Evolutionary conservation across 2,329 filamentous ascomycete species (phyloP).

Genomic region (Colletotrichum paranaense): DNA sequence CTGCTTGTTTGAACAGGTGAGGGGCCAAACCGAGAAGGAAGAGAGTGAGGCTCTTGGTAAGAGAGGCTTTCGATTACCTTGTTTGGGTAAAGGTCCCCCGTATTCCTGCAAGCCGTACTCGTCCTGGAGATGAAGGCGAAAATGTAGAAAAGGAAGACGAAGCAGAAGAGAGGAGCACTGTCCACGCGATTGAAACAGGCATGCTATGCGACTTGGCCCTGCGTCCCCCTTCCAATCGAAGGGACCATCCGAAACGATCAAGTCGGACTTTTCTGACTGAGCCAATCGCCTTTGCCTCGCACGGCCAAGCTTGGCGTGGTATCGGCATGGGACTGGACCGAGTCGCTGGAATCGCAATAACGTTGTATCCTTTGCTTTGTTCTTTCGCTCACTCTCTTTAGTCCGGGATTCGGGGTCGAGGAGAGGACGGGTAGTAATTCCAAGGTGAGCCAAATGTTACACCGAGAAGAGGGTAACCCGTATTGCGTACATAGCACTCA

Average conservation of each 20-base stretch:
- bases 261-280: not conserved
- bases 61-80: not conserved
- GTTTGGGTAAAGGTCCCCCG: not conserved
- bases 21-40: not conserved
- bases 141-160: not conserved
- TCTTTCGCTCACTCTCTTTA: not conserved
- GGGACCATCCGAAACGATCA: conserved; percentile 6
- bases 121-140: not conserved
- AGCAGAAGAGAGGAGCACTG: not conserved
- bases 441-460: not conserved
- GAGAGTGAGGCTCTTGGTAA: not conserved
- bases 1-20: not conserved
- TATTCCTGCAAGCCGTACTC: not conserved
- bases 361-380: not conserved
- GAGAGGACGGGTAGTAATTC: not conserved
- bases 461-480: not conserved
- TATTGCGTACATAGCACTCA: not conserved
- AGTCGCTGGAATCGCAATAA: not conserved
- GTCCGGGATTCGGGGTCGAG: not conserved
- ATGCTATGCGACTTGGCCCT: conserved; percentile 18
- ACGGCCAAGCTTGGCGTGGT: not conserved
- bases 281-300: not conserved
- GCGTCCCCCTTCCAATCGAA: conserved; percentile 12
- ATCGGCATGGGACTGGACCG: not conserved
- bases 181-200: conserved; percentile 31